Base-by-base conservation (phyloP, 1,139 yeast species). In the Candida freyschussii region DNA sequence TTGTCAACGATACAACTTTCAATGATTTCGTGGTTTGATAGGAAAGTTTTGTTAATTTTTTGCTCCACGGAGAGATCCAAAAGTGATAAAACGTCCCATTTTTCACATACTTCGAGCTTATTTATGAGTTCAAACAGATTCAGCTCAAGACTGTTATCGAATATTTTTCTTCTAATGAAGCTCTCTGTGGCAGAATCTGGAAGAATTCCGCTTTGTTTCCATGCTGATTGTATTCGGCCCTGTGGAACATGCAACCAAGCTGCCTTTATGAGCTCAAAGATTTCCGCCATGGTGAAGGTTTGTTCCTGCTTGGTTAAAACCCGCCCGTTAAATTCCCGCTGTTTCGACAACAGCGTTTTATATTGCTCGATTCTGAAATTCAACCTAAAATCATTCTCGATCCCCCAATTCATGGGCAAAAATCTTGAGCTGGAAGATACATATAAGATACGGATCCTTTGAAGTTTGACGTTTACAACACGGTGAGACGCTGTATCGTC, bases 401-500 rank as follows among this genome's bases (percentile, higher is more conserved):
- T 73, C 3, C 85, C 85, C 65, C 77, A 75, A 43, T 69, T 73
- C 66, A 75, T 75, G 3, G 84, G 84, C 23, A 76, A 55, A 48
- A 73, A 75, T 11, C 33, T 54, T 10, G 63, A 52, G 26, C 48
- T 54, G 13, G 63, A 48, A 4, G 65, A 53, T 0, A 66, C 60
- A 36, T 59, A 64, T 5, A 65, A 42, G 29, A 78, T 56, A 32
- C 67, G 59, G 21, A 78, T 73, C 47, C 74, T 70, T 34, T 65
- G 64, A 43, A 78, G 63, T 42, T 70, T 73, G 37, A 75, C 57
- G 45, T 77, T 77, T 27, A 75, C 64, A 6, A 76, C 70, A 33
- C 84, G 57, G 49, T 78, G 85, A 2, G 81, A 71, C 5, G 80
- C 72, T 9, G 79, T 70, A 51, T 78, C 82, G 53, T 77, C 83